Evolutionary conservation across 176 grass and related monocot species (phyloP), one percentile per base, ranked within the genome.

Genomic region (Oryza australiensis): DNA sequence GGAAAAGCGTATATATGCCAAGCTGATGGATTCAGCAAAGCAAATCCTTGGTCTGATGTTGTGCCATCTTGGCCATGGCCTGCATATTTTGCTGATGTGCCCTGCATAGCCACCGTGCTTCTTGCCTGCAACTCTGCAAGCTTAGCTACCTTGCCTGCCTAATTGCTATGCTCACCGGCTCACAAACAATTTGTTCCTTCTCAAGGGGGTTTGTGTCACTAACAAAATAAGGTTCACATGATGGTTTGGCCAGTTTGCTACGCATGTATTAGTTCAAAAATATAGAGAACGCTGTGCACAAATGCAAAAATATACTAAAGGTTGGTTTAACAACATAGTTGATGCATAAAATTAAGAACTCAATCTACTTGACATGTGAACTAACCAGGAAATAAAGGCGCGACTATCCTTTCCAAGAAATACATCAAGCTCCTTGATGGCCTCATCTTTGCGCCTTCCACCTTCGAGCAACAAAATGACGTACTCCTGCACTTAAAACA

Each of bases 401-500:
- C 38, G 49, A 55, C 75, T 90, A 28, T 90, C 63, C 73, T 86
- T 57, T 42, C 73, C 76, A 73, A 97, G 73, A 65, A 97, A 94
- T 67, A 94, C 73, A 80, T 80, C 7, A 34, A 97, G 84, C 20
- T 82, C 85, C 34, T 88, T 68, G 43, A 45, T 86, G 22, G 89
- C 79, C 3, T 76, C 35, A 75, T 84, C 80, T 84, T 94, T 90
- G 64, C 57, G 7, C 45, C 42, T 94, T 77, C 79, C 66, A 88
- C 83, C 80, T 24, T 8, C 82, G 14, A 97, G 91, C 67, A 97
- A 51, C 73, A 80, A 24, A 49, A 90, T 87, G 78, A 97, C 80
- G 45, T 97, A 97, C 0, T 92, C 85, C 94, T 97, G 85, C 88
- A 94, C 75, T 91, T 76, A 80, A 86, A 57, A 87, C 37, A 83